Base-by-base conservation (phyloP, 179 eudicot species). In the Silene noctiflora region DNA sequence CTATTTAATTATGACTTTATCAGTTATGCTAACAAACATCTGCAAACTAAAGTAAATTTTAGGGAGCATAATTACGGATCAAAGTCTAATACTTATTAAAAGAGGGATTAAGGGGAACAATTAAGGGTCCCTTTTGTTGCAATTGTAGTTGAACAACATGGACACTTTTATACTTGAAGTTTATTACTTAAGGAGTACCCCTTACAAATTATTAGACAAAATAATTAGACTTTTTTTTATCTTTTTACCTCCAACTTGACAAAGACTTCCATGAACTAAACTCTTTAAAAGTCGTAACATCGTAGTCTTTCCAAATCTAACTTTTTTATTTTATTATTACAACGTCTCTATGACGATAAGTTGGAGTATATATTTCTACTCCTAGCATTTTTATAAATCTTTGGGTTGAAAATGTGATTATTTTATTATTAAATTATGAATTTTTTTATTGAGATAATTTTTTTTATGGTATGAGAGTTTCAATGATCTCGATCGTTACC, bases 161-260 rank as follows among this genome's bases (percentile, higher is more conserved):
- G 79, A 75, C 79, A 80, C 56, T 20, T 74, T 74, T 74, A 69
- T 79, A 75, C 75, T 67, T 53, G 46, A 75, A 75, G 67, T 69
- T 70, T 76, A 69, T 67, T 79, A 51, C 0, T 51, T 51, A 51
- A n/a, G 5, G 17, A 3, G 46, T 73, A 74, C 53, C 19, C 53
- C 19, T 21, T 31, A 53, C 42, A 24, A 74, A 58, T 60, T 74
- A 12, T 20, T 46, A 31, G 71, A 75, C 72, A 75, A 9, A 69
- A 75, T 80, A 22, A 69, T 72, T 64, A 72, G 72, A 39, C 67
- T 70, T 77, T n/a, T n/a, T 77, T 39, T 77, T 69, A 59, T 42
- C 74, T 22, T 69, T 69, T 8, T 19, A 48, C 64, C 24, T 29
- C 75, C 75, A 63, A 53, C 27, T 78, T 51, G 73, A 78, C 72